These are phyloP conservation scores for Dipodascopsis tothii DNA, from an alignment of 805 yeast genomes.

Conservation along the genomic window DNA sequence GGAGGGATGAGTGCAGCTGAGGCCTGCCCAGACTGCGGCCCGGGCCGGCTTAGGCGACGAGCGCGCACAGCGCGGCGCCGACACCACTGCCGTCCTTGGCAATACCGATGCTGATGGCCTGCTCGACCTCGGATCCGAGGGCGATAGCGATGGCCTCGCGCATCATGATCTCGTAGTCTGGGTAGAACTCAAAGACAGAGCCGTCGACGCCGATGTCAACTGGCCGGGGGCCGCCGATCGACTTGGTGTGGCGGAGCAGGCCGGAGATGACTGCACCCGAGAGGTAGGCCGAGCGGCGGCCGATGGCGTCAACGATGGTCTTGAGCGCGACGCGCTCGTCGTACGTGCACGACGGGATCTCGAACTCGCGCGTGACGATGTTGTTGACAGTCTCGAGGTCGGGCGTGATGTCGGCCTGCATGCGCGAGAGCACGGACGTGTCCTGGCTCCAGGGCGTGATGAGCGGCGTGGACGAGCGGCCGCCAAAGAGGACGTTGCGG, in stretches of 20 bases:
- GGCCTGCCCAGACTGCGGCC: too few species aligned
- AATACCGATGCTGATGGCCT: slow-evolving; percentile 66
- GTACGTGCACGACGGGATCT: slow-evolving; percentile 38
- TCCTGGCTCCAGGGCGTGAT: slow-evolving; percentile 70
- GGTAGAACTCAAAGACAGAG: slow-evolving; percentile 86
- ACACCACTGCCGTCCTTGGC: slow-evolving; percentile 96
- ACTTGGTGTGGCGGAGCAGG: slow-evolving; percentile 55
- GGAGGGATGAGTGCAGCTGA: too few species aligned
- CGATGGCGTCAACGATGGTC: slow-evolving; percentile 64
- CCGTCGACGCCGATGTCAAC: slow-evolving; percentile 96
- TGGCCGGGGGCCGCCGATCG: slow-evolving; percentile 61
- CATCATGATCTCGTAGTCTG: slow-evolving; percentile 74
- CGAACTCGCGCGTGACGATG: slow-evolving; percentile 61
- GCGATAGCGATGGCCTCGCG: slow-evolving; percentile 69
- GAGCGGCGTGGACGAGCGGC: slow-evolving; percentile 25
- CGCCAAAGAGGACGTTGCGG: slow-evolving; percentile 46
- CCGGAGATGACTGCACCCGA: slow-evolving; percentile 89
- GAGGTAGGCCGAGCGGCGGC: slow-evolving; percentile 81
- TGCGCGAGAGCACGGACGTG: slow-evolving; percentile 75
- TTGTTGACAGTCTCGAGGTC: slow-evolving; percentile 40
- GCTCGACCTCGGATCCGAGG: slow-evolving; percentile 48
- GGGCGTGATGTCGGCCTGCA: slow-evolving; percentile 77
- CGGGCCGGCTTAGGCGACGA: slow-evolving; percentile 33
- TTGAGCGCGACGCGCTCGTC: slow-evolving; percentile 73
- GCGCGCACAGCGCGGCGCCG: slow-evolving; percentile 93